Conservation (phyloP, 495 filamentous ascomycete genomes). For the Niebla homalea region DNA sequence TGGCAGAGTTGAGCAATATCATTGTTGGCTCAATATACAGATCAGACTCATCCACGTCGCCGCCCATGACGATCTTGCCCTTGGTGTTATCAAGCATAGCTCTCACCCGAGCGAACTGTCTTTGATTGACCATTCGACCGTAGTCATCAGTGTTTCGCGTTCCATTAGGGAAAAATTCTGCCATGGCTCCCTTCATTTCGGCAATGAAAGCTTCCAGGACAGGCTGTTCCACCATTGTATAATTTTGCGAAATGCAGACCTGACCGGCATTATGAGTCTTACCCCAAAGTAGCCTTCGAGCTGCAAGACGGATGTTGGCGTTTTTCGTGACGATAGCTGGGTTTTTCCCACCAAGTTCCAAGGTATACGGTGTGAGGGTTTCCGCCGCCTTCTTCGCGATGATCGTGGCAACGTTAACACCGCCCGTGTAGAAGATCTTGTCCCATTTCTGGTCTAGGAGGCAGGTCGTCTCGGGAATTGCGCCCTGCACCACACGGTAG, state of each 20-base stretch:
- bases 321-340: slow-evolving; percentile 79
- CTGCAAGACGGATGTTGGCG: slow-evolving; percentile 68
- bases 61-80: slow-evolving; percentile 78
- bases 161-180: slow-evolving; percentile 77
- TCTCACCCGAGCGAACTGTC: slow-evolving; percentile 74
- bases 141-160: slow-evolving; percentile 62
- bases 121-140: slow-evolving; percentile 61
- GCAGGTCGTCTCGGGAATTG: slow-evolving; percentile 62
- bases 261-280: slow-evolving; percentile 80
- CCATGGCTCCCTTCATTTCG: slow-evolving; percentile 55
- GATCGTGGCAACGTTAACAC: slow-evolving; percentile 62
- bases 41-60: slow-evolving; percentile 62
- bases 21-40: slow-evolving; percentile 79
- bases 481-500: slow-evolving; percentile 70
- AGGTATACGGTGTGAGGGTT: slow-evolving; percentile 71
- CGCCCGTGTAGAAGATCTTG: slow-evolving; percentile 95
- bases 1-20: slow-evolving; percentile 55
- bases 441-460: slow-evolving; percentile 85
- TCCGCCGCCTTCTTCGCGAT: slow-evolving; percentile 86
- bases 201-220: slow-evolving; percentile 59
- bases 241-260: slow-evolving; percentile 81
- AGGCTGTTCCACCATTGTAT: slow-evolving; percentile 65
- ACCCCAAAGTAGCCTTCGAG: slow-evolving; percentile 72
- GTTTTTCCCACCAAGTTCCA: slow-evolving; percentile 86
- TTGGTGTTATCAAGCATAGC: slow-evolving; percentile 67